These are phyloP conservation scores for Rhododendron mucronatum DNA, from an alignment of 148 eudicot species.

Conservation along the genomic window DNA sequence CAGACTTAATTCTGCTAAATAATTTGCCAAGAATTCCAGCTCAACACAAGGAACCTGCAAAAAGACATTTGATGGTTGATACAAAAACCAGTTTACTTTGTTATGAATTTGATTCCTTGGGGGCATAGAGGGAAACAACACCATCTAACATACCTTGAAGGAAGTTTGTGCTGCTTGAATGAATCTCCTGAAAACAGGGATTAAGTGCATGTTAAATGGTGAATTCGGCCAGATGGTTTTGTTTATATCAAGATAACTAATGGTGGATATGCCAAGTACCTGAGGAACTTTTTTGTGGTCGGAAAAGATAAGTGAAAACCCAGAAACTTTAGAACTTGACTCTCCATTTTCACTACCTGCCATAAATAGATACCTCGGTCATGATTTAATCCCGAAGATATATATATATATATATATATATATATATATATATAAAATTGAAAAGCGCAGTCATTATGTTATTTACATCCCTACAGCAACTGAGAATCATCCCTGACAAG, in stretches of 20 bases:
- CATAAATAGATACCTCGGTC: slow-evolving; percentile 12
- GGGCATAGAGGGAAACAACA: background rate
- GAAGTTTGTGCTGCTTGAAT: slow-evolving; percentile 69
- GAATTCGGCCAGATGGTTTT: background rate
- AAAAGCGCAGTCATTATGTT: background rate
- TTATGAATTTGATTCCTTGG: background rate
- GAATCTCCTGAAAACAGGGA: slow-evolving; percentile 50
- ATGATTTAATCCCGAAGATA: background rate
- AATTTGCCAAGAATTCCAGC: slow-evolving; percentile 78
- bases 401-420: too few relatives aligned
- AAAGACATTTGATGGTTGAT: background rate
- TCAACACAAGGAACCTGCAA: slow-evolving; percentile 56
- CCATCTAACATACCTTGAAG: slow-evolving; percentile 38
- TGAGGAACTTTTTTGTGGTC: slow-evolving; percentile 76
- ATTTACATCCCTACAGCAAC: background rate
- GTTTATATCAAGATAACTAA: background rate
- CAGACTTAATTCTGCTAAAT: slow-evolving; percentile 82
- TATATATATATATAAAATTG: background rate
- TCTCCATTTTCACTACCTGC: slow-evolving; percentile 85
- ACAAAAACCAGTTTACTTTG: background rate
- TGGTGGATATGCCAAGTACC: slow-evolving; percentile 32
- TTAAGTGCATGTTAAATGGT: slow-evolving; percentile 3
- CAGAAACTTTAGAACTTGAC: slow-evolving; percentile 54
- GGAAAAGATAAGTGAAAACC: slow-evolving; percentile 76
- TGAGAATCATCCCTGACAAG: background rate